Evolutionary conservation across 768 basidiomycete genomes (phyloP), one percentile per base, ranked within the genome.

Genomic region (Tylopilus vinaceipallidus): DNA sequence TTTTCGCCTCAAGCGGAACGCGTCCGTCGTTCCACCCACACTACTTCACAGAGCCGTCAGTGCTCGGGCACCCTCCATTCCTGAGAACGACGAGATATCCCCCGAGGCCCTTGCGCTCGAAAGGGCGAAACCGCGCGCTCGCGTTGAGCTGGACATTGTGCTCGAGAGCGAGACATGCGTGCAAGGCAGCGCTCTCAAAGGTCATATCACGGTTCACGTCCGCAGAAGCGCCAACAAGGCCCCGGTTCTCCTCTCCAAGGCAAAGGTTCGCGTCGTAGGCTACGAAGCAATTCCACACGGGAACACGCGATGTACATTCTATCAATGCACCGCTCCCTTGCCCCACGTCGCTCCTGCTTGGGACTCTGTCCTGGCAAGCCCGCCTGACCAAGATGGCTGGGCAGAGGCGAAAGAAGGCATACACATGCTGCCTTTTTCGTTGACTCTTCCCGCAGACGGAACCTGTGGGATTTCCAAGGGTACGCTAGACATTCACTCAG

Each of bases 131-230:
- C 62, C 80, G 13, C 81, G 78, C 20, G 82, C 91, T 8, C 83
- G 90, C 45, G 86, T 95, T 1, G 86, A 88, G 63, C 73, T 95
- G 11, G 90, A 95, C 57, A 81, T 95, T 34, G 68, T 81, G n/a
- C 76, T 92, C 27, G 83, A 89, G 52, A 82, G 80, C 55, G 79
- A 89, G 50, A 74, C 81, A 10, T 83, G 83, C 55, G 86, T 95
- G 3, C 89, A 95, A 71, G 92, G 92, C 3, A 84, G 82, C 7
- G 72, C 75, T 54, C 69, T 95, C 37, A 78, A 78, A 38, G 94
- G 94, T 3, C 69, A 75, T 34, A 71, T 94, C 68, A 80, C 84
- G 42, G 69, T 95, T 34, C 75, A 74, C 27, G 76, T 95, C 17
- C 74, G 76, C 44, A 74, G 79, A 40, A 76, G 77, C 23, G 60